phyloP scores from a whole-genome alignment of 495 filamentous ascomycete species.

The Thozetella sp. region DNA sequence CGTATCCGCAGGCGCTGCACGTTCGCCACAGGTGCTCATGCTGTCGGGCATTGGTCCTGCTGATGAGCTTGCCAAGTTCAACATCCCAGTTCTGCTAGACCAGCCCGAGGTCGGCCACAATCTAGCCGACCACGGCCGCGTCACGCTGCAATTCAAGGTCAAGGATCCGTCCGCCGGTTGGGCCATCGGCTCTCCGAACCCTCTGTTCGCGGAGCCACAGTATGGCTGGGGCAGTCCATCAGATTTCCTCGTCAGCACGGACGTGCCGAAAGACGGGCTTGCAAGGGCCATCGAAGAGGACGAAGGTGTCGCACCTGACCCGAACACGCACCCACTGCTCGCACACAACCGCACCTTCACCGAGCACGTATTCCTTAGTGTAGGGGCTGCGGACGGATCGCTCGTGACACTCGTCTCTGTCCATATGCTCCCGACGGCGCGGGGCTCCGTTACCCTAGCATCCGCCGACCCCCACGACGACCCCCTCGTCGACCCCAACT shows the following conservation, averaged over 20 bases:
- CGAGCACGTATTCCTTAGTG: conserved; percentile 8
- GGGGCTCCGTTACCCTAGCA: conserved; percentile 17
- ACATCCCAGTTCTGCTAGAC: conserved; percentile 44
- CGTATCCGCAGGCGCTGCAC: conserved; percentile 49
- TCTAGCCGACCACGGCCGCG: conserved; percentile 18
- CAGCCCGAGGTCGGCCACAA: conserved; percentile 52
- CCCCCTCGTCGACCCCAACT: conserved; percentile 15
- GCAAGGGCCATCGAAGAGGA: conserved; percentile 28
- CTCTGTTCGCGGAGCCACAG: conserved; percentile 25
- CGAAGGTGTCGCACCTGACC: conserved; percentile 11
- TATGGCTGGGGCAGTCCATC: conserved; percentile 28
- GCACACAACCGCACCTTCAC: conserved; percentile 5
- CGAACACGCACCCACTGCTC: conserved; percentile 11
- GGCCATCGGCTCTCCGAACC: conserved; percentile 19
- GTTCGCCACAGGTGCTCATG: conserved; percentile 56
- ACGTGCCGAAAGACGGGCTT: conserved; percentile 20
- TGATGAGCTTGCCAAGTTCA: conserved; percentile 38
- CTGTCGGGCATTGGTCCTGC: conserved; percentile 58
- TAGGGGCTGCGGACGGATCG: conserved; percentile 8
- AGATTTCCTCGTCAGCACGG: conserved; percentile 25
- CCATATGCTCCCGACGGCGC: conserved; percentile 7
- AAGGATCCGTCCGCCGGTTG: conserved; percentile 19
- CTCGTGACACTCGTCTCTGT: neutral
- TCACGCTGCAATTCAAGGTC: conserved; percentile 33
- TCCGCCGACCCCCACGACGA: conserved; percentile 18